Evolutionary conservation across 345 rosid species (phyloP), one percentile per base, ranked within the genome.

Genomic region (Bretschneidera sinensis): DNA sequence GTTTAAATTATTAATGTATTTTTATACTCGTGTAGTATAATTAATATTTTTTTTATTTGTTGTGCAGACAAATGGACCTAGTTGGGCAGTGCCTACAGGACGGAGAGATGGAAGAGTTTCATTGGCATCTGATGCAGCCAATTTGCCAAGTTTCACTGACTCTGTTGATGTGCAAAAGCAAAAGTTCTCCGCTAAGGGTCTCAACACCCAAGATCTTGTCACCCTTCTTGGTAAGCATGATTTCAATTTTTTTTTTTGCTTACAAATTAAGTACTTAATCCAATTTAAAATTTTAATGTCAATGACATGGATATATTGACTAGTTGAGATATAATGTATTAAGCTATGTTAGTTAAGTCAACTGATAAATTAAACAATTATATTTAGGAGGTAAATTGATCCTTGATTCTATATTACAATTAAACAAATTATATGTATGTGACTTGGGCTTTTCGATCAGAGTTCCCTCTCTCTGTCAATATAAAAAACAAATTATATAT

Each of bases 181-280:
- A 48, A 76, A 58, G 54, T 80, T 76, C 31, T 48, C 65, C 6
- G 77, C 70, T 0, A 45, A 58, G 24, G 73, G 77, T 54, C 77
- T 80, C 11, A 71, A 74, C 65, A 58, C 67, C 2, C 77, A 56
- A 58, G 81, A 80, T 51, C 81, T 80, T 23, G 84, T 80, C 31
- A 60, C 76, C 31, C 81, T 80, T 43, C 79, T 64, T 18, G 79
- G 84, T 80, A 74, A 67, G 71, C 24, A 39, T n/a, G n/a, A n/a
- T 21, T 33, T 25, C n/a, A n/a, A 4, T 34, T 18, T n/a, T n/a
- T 1, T 48, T 48, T 48, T 16, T 45, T 15, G 51, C n/a, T n/a
- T n/a, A n/a, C n/a, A n/a, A n/a, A n/a, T n/a, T n/a, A n/a, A n/a
- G n/a, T n/a, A n/a, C n/a, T n/a, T n/a, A n/a, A n/a, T n/a, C n/a